Evolutionary conservation across 306 rosid genomes (phyloP).

Genomic region (Vigna reflexopilosa): DNA sequence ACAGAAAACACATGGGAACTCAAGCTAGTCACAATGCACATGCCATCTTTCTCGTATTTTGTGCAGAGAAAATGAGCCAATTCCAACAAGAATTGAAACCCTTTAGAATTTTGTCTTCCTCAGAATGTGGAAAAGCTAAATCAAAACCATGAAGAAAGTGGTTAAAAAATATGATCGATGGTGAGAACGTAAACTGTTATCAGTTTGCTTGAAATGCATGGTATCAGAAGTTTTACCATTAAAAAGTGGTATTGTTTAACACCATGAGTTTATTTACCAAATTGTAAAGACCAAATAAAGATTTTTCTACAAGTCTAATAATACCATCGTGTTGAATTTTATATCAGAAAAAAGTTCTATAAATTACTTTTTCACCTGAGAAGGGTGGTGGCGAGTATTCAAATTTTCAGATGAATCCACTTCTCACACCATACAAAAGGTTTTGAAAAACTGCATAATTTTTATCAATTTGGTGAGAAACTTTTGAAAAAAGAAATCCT

Average conservation of each 20-base stretch:
- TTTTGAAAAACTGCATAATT: no score
- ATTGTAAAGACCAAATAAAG: slow-evolving; percentile 10
- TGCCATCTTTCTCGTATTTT: slow-evolving; percentile 2
- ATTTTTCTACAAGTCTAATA: neutral
- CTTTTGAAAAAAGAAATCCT: neutral
- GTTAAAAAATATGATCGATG: neutral
- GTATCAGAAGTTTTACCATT: slow-evolving; percentile 23
- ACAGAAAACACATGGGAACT: neutral
- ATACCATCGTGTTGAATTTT: neutral
- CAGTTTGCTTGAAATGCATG: slow-evolving; percentile 41
- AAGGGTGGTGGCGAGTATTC: neutral
- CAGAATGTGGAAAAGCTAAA: neutral
- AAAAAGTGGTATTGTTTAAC: slow-evolving; percentile 23
- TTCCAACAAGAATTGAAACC: slow-evolving; percentile 2
- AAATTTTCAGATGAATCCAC: neutral
- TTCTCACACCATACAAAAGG: neutral
- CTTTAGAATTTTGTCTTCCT: neutral
- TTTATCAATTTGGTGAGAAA: neutral
- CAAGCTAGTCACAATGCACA: neutral
- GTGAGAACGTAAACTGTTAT: slow-evolving; percentile 10
- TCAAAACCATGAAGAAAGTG: neutral
- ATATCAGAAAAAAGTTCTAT: neutral
- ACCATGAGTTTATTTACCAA: slow-evolving; percentile 28
- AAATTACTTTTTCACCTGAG: neutral
- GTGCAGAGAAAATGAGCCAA: neutral